Evolutionary conservation across 1,284 basidiomycete species (phyloP), one percentile per base, ranked within the genome.

Genomic region (Rhodotorula sp.): DNA sequence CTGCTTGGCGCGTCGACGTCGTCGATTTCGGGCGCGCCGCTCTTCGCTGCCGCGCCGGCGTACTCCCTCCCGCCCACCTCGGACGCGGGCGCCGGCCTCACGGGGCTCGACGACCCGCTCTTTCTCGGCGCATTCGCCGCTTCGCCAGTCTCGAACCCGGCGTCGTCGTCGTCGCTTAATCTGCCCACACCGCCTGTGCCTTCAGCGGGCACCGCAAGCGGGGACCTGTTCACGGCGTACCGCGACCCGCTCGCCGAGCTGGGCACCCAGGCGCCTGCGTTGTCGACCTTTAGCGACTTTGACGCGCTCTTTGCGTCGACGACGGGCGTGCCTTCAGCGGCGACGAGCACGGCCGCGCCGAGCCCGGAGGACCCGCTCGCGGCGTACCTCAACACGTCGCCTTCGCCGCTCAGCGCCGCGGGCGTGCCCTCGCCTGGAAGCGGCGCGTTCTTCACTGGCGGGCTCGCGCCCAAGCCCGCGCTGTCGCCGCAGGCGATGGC

Each of bases 241-340:
- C 70, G 75, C 53, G 74, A 76, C 48, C 61, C 72, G 60, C 56
- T 69, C 32, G 67, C 73, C 25, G 44, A 59, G 27, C 65, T 76
- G 27, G 68, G 68, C 5, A 59, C 55, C 9, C 62, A 51, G n/a
- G 34, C 39, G 32, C 48, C 64, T 1, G 60, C 56, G 2, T 19
- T 67, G 41, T 54, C 67, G 21, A 71, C 72, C 25, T 60, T 74
- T 34, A 34, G 36, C 37, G 75, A 76, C 48, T 62, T 76, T 29
- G 75, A 76, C 60, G 54, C 41, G 36, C 53, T 76, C 22, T 73
- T 76, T 41, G 60, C 39, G 25, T 51, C 64, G 50, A 57, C 64
- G 37, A 12, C 60, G 32, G 37, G 25, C 5, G 57, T 41, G 21
- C 12, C 41, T 8, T 32, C 44, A 21, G 36, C 60, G 25, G 37